These are phyloP conservation scores for Fonsecaea monophora DNA, from an alignment of 2,329 filamentous ascomycete genomes.

Conservation along the genomic window DNA sequence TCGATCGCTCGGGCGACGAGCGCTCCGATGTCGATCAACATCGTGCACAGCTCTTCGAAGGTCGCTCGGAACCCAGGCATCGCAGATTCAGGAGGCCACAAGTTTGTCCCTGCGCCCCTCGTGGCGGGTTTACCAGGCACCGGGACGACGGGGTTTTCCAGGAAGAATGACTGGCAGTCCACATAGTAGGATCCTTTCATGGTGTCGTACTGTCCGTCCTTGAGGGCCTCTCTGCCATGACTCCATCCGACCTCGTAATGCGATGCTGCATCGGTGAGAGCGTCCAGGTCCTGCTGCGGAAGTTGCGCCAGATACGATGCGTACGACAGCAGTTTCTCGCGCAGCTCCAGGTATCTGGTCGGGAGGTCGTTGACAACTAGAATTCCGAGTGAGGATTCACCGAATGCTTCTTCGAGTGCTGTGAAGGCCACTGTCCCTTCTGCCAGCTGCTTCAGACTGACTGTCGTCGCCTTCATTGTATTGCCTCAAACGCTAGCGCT, in stretches of 20 bases:
- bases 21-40: conserved; percentile 88
- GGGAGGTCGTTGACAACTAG: conserved; percentile 89
- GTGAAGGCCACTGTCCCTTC: conserved; percentile 48
- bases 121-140: conserved; percentile 45
- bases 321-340: conserved; percentile 78
- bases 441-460: conserved; percentile 31
- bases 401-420: conserved; percentile 72
- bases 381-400: conserved; percentile 86
- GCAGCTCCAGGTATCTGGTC: conserved; percentile 70
- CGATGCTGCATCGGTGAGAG: conserved; percentile 52
- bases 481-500: neutral
- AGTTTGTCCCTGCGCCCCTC: conserved; percentile 69
- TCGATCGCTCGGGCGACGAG: conserved; percentile 91
- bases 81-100: conserved; percentile 72
- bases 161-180: conserved; percentile 61
- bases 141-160: conserved; percentile 41
- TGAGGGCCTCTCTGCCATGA: conserved; percentile 68
- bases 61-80: conserved; percentile 78
- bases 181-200: conserved; percentile 70
- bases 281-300: conserved; percentile 70
- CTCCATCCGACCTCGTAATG: conserved; percentile 70
- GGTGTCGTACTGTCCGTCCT: conserved; percentile 66
- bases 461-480: conserved; percentile 28
- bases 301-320: conserved; percentile 88
- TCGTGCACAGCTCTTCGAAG: conserved; percentile 75